phyloP scores from a whole-genome alignment of 257 asterid genomes.

The Ocimum tenuiflorum region DNA sequence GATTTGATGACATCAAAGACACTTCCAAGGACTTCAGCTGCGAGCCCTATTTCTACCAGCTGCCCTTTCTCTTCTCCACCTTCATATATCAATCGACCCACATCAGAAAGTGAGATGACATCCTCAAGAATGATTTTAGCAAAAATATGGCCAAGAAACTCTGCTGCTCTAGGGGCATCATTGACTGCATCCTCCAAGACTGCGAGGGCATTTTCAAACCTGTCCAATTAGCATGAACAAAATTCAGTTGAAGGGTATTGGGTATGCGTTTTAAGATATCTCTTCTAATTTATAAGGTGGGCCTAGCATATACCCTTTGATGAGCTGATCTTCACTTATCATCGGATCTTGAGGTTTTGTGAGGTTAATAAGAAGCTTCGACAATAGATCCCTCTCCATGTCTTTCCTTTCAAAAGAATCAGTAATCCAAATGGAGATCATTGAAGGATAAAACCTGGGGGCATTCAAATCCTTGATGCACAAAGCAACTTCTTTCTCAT shows the following conservation, averaged over 20 bases:
- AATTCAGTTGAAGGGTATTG: constrained; percentile 4
- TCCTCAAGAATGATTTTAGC: constrained; percentile 40
- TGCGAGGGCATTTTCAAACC: constrained; percentile 54
- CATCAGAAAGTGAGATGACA: constrained; percentile 35
- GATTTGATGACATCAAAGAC: constrained; percentile 37
- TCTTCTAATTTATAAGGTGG: constrained; percentile 14
- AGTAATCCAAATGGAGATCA: constrained; percentile 73
- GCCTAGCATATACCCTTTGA: constrained; percentile 61
- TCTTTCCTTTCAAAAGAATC: constrained; percentile 94
- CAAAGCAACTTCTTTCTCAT: constrained; percentile 69
- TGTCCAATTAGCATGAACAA: constrained; percentile 17
- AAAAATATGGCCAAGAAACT: constrained; percentile 45
- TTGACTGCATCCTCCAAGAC: constrained; percentile 60
- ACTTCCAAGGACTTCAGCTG: constrained; percentile 49
- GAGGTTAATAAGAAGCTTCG: constrained; percentile 65
- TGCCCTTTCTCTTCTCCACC: constrained; percentile 54
- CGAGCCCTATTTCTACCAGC: constrained; percentile 54
- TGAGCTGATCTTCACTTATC: constrained; percentile 55
- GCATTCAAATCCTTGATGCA: constrained; percentile 75
- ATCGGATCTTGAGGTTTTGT: constrained; percentile 42
- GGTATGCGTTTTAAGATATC: constrained; percentile 23
- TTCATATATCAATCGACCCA: constrained; percentile 40
- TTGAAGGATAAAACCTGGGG: constrained; percentile 68
- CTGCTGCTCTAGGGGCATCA: constrained; percentile 68
- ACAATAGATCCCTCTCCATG: constrained; percentile 66